Percentiles rank a stretch among this genome's conserved stretches.
Evolutionary conservation across 768 basidiomycete species (phyloP).

Genomic region (Fomitopsis pulvina): DNA sequence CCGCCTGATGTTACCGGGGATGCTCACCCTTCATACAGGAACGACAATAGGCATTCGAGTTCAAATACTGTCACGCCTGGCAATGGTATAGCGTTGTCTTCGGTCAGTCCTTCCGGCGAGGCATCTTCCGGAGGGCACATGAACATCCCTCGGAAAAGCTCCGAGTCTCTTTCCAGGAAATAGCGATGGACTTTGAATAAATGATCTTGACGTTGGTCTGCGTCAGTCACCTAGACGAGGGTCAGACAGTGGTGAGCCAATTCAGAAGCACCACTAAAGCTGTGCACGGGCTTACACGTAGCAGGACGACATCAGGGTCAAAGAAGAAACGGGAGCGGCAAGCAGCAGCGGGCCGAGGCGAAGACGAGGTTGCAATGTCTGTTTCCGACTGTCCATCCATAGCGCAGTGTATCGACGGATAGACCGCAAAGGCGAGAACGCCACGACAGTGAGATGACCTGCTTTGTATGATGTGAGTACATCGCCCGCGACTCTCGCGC

Average conservation of each 20-base stretch:
- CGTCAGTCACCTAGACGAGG: background rate
- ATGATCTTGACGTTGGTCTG: slow-evolving; percentile 12
- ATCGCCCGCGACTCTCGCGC: no score
- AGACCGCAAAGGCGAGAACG: no score
- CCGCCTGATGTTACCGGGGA: background rate
- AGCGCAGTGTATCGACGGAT: no score
- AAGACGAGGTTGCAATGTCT: background rate
- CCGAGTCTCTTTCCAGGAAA: slow-evolving; percentile 32
- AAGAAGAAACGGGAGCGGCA: background rate
- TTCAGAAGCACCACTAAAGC: no score
- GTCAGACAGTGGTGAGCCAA: no score
- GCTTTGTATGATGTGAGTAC: no score
- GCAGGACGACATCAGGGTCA: background rate
- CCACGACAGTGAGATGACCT: no score
- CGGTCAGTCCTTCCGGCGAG: slow-evolving; percentile 25
- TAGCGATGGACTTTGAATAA: slow-evolving; percentile 37
- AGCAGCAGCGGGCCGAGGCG: background rate
- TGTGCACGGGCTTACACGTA: background rate
- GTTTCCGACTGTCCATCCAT: no score
- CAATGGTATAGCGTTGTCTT: slow-evolving; percentile 28
- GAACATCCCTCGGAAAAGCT: slow-evolving; percentile 34
- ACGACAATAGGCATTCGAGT: slow-evolving; percentile 33
- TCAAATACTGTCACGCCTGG: slow-evolving; percentile 27
- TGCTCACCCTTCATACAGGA: slow-evolving; percentile 33
- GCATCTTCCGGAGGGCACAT: slow-evolving; percentile 17